Evolutionary conservation across 345 rosid species (phyloP).

Genomic region (Eucalyptus cloeziana): DNA sequence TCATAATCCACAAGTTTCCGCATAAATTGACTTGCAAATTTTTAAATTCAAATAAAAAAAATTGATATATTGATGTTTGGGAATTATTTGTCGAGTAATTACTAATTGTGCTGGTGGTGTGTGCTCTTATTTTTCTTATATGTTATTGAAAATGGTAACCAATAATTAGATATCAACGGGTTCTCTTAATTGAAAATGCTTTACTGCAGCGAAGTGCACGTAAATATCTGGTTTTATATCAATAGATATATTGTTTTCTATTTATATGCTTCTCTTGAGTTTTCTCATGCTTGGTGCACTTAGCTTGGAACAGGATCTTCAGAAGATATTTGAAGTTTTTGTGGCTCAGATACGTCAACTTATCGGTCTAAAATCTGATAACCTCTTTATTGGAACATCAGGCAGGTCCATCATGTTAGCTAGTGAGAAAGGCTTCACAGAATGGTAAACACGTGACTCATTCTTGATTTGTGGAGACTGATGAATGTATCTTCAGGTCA

Average conservation of each 20-base stretch:
- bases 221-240: not conserved
- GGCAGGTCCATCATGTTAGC: conserved; percentile 52
- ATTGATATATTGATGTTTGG: not conserved
- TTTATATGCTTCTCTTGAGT: not conserved
- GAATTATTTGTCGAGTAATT: not conserved
- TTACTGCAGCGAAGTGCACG: not conserved
- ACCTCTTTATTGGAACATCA: conserved; percentile 32
- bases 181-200: not conserved
- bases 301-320: conserved; percentile 43
- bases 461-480: not conserved
- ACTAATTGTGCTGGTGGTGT: not conserved
- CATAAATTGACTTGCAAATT: not conserved
- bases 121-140: not conserved
- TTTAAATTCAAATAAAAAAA: not conserved
- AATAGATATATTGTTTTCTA: not conserved
- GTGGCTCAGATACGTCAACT: conserved; percentile 91
- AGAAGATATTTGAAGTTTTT: conserved; percentile 67
- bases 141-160: not conserved
- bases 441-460: conserved; percentile 37
- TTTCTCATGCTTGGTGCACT: not conserved
- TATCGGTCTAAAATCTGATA: conserved; percentile 65
- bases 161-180: not conserved
- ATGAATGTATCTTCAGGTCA: not conserved
- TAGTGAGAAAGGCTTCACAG: conserved; percentile 83
- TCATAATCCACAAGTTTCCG: not conserved